Conservation (phyloP, 2,329 filamentous ascomycete genomes). For the Tolypocladium ovalisporum region DNA sequence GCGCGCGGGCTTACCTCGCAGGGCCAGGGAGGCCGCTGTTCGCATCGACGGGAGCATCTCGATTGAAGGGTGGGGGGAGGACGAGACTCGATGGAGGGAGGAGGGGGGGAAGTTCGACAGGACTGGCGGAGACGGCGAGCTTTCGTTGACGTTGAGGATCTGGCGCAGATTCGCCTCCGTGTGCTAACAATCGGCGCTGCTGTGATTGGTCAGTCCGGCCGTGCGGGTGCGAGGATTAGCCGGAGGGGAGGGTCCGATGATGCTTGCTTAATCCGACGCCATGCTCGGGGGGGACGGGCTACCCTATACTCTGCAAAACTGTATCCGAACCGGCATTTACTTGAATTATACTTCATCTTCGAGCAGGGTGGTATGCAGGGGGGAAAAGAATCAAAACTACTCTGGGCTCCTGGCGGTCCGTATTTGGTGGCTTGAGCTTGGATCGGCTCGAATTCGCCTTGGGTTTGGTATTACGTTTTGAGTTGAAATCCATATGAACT, state of each 20-base stretch:
- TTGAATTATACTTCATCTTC: no score
- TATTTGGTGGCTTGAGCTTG: no score
- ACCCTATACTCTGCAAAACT: not conserved
- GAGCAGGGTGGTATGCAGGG: no score
- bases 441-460: no score
- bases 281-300: not conserved
- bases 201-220: conserved; percentile 1
- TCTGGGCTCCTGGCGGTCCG: no score
- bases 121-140: not conserved
- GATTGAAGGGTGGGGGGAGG: conserved; percentile 1
- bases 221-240: conserved; percentile 2
- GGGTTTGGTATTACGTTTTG: no score
- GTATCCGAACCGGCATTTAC: no score
- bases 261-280: no score
- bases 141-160: not conserved
- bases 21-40: conserved; percentile 39
- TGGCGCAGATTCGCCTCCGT: conserved; percentile 1
- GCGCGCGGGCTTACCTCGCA: conserved; percentile 30
- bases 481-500: no score
- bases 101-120: not conserved
- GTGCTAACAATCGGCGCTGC: not conserved
- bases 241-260: not conserved
- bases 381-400: no score
- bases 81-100: not conserved
- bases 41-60: conserved; percentile 38